Evolutionary conservation across 768 basidiomycete genomes (phyloP).

Genomic region (Termitomyces sp.): DNA sequence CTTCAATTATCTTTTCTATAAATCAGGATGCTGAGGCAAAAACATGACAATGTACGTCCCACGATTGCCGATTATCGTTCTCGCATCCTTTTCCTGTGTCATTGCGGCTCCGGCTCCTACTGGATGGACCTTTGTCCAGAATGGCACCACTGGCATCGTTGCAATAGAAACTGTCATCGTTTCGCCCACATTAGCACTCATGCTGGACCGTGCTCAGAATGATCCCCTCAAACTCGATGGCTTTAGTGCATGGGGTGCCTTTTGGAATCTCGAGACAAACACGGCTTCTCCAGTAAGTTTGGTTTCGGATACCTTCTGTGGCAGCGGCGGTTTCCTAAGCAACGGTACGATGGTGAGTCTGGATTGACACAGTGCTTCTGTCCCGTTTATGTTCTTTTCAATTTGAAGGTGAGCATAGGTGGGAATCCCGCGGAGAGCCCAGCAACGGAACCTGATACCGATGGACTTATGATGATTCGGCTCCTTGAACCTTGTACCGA

Average conservation of each 20-base stretch:
- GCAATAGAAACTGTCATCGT: slow-evolving; percentile 3
- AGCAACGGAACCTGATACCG: slow-evolving; percentile 13
- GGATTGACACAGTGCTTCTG: not conserved
- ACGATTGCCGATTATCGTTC: not conserved
- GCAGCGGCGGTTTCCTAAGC: slow-evolving; percentile 7
- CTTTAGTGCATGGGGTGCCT: slow-evolving; percentile 6
- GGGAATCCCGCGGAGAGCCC: slow-evolving; percentile 21
- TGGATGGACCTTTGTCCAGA: slow-evolving; percentile 8
- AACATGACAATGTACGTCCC: not conserved
- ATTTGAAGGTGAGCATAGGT: slow-evolving; percentile 22
- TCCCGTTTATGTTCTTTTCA: not conserved
- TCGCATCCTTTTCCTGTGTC: not conserved
- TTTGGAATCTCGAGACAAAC: slow-evolving; percentile 8
- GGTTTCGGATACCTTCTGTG: slow-evolving; percentile 8
- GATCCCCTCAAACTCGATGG: slow-evolving; percentile 6
- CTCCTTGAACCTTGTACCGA: slow-evolving; percentile 34
- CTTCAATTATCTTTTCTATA: not conserved
- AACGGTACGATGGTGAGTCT: slow-evolving; percentile 8
- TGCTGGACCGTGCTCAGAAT: slow-evolving; percentile 4
- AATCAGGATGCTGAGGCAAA: not conserved
- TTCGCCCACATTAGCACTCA: slow-evolving; percentile 6
- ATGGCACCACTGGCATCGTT: slow-evolving; percentile 8
- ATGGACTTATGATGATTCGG: slow-evolving; percentile 33
- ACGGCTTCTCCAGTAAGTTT: slow-evolving; percentile 3
- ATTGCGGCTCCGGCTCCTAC: not conserved